phyloP scores from a whole-genome alignment of 2,329 filamentous ascomycete genomes.

The Knoxdaviesia capensis region DNA sequence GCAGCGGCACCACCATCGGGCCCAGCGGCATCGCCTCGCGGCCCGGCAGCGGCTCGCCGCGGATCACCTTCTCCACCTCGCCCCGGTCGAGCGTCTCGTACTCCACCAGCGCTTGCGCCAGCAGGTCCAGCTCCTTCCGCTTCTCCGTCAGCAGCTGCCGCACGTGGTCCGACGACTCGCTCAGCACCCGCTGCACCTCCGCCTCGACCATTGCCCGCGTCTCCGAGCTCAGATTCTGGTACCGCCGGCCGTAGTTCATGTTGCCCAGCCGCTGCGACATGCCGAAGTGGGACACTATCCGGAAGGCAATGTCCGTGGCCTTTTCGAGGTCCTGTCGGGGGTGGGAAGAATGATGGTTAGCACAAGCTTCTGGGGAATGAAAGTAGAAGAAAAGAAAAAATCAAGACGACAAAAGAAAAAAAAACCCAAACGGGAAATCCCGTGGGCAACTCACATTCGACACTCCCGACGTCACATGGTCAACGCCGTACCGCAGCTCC shows the following conservation, averaged over 20 bases:
- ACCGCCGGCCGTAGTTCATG: constrained; percentile 68
- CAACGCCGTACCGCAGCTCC: constrained; percentile 78
- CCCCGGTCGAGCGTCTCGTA: constrained; percentile 83
- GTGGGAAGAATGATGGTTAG: constrained; percentile 13
- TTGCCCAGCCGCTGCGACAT: constrained; percentile 82
- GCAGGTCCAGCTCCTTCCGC: constrained; percentile 65
- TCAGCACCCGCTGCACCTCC: constrained; percentile 70
- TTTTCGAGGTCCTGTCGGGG: constrained; percentile 64
- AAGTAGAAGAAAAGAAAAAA: neutral
- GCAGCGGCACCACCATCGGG: constrained; percentile 32
- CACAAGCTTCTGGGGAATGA: no score
- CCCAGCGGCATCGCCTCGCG: constrained; percentile 31
- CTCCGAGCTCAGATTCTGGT: constrained; percentile 62
- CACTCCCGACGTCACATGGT: constrained; percentile 79
- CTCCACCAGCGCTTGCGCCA: constrained; percentile 77
- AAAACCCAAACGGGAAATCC: no score
- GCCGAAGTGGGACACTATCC: constrained; percentile 73
- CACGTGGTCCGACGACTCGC: constrained; percentile 63
- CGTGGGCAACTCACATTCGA: constrained; percentile 44
- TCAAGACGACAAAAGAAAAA: neutral
- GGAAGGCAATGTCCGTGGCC: constrained; percentile 66
- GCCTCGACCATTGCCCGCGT: constrained; percentile 74
- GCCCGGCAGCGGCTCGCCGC: constrained; percentile 59
- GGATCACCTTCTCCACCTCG: constrained; percentile 80
- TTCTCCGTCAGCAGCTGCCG: constrained; percentile 49